Percentiles rank a stretch among this genome's conserved stretches.
These are phyloP conservation scores for Hanseniaspora nectarophila DNA, from an alignment of 805 yeast species.

Conservation along the genomic window DNA sequence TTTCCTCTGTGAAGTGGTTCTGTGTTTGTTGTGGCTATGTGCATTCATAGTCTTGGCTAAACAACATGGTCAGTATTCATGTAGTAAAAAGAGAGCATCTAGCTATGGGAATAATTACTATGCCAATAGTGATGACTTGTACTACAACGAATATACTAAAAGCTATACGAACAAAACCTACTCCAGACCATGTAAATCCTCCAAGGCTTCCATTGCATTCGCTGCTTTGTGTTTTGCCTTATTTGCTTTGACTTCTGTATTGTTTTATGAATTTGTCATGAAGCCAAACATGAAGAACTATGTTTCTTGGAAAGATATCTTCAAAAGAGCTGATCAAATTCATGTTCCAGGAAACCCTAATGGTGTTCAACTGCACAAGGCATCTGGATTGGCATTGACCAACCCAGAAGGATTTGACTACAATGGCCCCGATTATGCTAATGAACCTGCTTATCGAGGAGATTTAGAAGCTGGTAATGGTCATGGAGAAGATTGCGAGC, in stretches of 20 bases:
- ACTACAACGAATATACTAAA: constrained; percentile 19
- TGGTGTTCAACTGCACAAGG: constrained; percentile 20
- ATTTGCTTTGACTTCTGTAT: constrained; percentile 21
- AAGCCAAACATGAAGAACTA: constrained; percentile 21
- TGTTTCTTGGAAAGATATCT: constrained; percentile 20
- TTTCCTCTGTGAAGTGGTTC: constrained; percentile 23
- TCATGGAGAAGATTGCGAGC: neutral
- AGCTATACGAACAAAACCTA: constrained; percentile 16
- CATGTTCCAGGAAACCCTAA: neutral
- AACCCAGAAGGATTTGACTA: constrained; percentile 14
- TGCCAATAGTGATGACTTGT: constrained; percentile 19
- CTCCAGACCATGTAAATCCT: constrained; percentile 23
- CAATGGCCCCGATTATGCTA: constrained; percentile 1
- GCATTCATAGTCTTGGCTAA: constrained; percentile 29
- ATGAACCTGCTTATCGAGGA: neutral
- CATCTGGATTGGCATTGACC: constrained; percentile 21
- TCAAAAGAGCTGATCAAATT: constrained; percentile 19
- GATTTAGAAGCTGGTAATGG: neutral
- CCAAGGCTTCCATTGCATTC: constrained; percentile 28
- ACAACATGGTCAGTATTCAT: constrained; percentile 24
- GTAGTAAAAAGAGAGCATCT: constrained; percentile 18
- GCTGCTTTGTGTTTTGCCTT: constrained; percentile 25
- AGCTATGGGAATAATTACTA: constrained; percentile 16
- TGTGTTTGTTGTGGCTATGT: constrained; percentile 27
- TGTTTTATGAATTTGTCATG: constrained; percentile 26